Evolutionary conservation across 192 early-diverging fungal genomes (phyloP), one percentile per base, ranked within the genome.

Genomic region (Coemansia sp.): DNA sequence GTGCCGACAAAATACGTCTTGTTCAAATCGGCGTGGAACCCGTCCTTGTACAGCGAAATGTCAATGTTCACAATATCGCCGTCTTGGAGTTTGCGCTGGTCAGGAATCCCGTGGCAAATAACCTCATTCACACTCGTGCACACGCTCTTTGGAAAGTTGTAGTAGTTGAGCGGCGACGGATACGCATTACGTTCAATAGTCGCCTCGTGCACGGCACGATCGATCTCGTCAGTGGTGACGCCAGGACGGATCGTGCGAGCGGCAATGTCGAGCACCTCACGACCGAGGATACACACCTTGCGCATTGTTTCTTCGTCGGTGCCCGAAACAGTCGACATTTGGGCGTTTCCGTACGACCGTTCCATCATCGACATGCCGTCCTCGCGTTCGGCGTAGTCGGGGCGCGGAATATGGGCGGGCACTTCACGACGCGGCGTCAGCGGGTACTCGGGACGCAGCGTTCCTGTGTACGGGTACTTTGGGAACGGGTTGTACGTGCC

Each of bases 21-120:
- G 71, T 97, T 97, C 55, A 95, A 62, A 74, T 99, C 97, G n/a
- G 87, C 75, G 66, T 99, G 96, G 86, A 93, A 94, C 5, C 94
- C 97, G 72, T 94, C 89, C 60, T 92, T 81, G 81, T 89, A 96
- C 49, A 91, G 73, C 28, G 86, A 86, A 21, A 99, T 87, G 76
- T 99, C 97, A 49, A 99, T 74, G 74, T 99, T 99, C 65, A 94
- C 59, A 62, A 99, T 94, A 75, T 99, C 97, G 36, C 97, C 97
- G 64, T 99, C 94, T 71, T 89, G 82, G 11, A 99, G 81, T 42
- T 87, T 85, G 65, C 96, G 94, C 62, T 87, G 85, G 83, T 99
- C 97, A 14, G 97, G 97, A 57, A 99, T 94, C 51, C 94, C 95
- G 66, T 99, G 97, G 75, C 97, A 99, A 62, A 99, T 93, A 19